A percentile compares a stretch with the other conserved stretches of the same genome.
These are phyloP conservation scores for Boletales sp. DNA, from an alignment of 768 basidiomycete genomes.

Conservation along the genomic window DNA sequence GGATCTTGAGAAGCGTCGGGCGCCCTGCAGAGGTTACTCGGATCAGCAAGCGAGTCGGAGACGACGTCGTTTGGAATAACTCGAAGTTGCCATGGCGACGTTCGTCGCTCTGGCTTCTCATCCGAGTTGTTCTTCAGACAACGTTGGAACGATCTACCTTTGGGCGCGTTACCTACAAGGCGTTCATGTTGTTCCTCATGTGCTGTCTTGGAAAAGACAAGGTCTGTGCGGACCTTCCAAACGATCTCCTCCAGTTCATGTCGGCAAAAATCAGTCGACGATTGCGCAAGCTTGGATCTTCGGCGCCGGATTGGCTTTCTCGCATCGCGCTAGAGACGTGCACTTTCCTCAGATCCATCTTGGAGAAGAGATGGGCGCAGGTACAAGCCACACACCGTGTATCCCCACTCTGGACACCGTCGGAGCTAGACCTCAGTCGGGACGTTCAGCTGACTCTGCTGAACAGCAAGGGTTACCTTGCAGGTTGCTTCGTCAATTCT, in stretches of 20 bases:
- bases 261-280: constrained; percentile 37
- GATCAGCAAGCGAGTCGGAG: constrained; percentile 42
- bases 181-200: constrained; percentile 33
- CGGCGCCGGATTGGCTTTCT: constrained; percentile 15
- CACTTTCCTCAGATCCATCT: constrained; percentile 9
- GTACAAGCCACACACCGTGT: constrained; percentile 26
- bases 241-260: constrained; percentile 36
- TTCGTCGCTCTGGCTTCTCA: constrained; percentile 47
- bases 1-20: constrained; percentile 42
- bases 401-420: constrained; percentile 30
- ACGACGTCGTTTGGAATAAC: constrained; percentile 43
- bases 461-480: constrained; percentile 28
- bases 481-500: constrained; percentile 8
- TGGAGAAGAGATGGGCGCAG: constrained; percentile 36
- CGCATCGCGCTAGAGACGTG: constrained; percentile 3
- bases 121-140: constrained; percentile 45
- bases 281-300: constrained; percentile 33
- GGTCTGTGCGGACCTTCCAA: constrained; percentile 8
- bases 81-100: constrained; percentile 45
- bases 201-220: constrained; percentile 10
- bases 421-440: constrained; percentile 20
- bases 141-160: constrained; percentile 21
- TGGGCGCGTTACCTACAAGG: constrained; percentile 26
- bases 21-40: constrained; percentile 25
- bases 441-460: constrained; percentile 35